Evolutionary conservation across 176 grass and related monocot genomes (phyloP), one percentile per base, ranked within the genome.

Genomic region (Elymus sibiricus): DNA sequence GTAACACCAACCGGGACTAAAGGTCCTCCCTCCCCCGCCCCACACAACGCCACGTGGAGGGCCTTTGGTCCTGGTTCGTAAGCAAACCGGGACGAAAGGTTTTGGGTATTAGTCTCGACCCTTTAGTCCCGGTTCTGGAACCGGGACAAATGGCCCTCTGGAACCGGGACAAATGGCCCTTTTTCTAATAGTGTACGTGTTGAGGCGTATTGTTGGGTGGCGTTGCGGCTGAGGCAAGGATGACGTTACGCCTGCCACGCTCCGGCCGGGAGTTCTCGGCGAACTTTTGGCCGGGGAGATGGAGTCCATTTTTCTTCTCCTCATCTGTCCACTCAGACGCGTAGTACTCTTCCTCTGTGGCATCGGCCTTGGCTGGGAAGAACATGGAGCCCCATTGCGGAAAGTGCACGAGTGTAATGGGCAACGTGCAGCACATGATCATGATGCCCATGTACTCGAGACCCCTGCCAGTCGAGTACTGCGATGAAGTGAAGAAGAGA

Each of bases 361-460:
- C 66, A 3, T 38, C 0, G 1, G 31, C 8, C 1, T 11, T 70
- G 32, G 66, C 8, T 4, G 66, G 66, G 8, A 70, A 70, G 32
- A 70, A 10, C 66, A 70, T 70, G 0, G 66, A 70, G 0, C 66
- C 66, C 66, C 66, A 70, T 0, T 70, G 66, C 11, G 66, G 66
- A 19, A 70, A 70, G 66, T 70, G 66, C 66, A 70, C 66, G 17
- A 70, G 66, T 19, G 19, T 9, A 3, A 70, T 17, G 1, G 66
- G 66, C 8, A 70, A 32, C 19, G 66, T 70, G 17, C 66, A 70
- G 0, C 16, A 19, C 66, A 70, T 70, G 66, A 70, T 70, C 66
- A 70, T 70, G 66, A 70, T 70, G 1, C 67, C 67, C 67, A 70
- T 70, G 67, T 70, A 70, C 64, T 67, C 64, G 7, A 67, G 64